phyloP scores from a whole-genome alignment of 1,139 yeast species.

The Kodamaea plutei region DNA sequence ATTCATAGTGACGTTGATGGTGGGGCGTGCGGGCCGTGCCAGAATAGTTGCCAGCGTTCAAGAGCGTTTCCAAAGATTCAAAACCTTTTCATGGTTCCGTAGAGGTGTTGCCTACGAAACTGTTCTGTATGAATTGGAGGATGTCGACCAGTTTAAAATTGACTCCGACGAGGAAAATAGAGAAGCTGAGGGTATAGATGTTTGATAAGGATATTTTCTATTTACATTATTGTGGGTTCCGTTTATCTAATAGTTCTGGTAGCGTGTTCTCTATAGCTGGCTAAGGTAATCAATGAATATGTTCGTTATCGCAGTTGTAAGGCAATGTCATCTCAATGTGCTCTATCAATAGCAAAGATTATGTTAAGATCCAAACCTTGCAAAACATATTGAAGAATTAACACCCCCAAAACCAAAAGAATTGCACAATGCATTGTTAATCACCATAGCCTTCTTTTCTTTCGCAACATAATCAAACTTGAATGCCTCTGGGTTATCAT shows the following conservation, averaged over 20 bases:
- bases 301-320: too few relatives aligned
- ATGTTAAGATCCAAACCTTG: too few relatives aligned
- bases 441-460: conserved; percentile 31
- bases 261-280: too few relatives aligned
- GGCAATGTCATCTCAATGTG: too few relatives aligned
- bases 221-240: too few relatives aligned
- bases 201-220: too few relatives aligned
- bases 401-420: conserved; percentile 99
- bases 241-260: too few relatives aligned
- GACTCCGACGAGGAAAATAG: conserved; percentile 20
- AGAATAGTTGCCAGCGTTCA: conserved; percentile 1
- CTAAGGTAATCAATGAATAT: too few relatives aligned
- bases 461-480: conserved; percentile 60
- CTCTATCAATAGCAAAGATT: too few relatives aligned
- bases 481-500: conserved; percentile 36
- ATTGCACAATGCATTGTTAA: conserved; percentile 69
- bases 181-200: too few relatives aligned
- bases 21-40: conserved; percentile 37
- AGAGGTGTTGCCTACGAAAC: conserved; percentile 3
- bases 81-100: too few relatives aligned
- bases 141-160: conserved; percentile 13
- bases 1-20: conserved; percentile 43
- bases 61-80: too few relatives aligned
- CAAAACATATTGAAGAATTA: conserved; percentile 66
- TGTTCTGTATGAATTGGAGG: conserved; percentile 2